These are phyloP conservation scores for Brassica rapa DNA, from an alignment of 345 rosid species.

Conservation along the genomic window DNA sequence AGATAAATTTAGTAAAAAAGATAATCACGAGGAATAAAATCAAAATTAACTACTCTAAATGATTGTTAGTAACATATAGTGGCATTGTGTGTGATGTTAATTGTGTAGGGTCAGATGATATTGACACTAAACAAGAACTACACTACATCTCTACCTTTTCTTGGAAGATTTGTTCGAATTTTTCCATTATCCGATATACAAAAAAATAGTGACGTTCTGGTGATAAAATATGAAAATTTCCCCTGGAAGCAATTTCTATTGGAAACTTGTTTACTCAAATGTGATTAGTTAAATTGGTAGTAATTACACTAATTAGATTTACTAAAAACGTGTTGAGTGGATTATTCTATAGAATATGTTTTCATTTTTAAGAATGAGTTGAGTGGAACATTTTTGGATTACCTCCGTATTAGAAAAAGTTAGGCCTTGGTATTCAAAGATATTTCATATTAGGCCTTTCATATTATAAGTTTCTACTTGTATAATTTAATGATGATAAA, in stretches of 20 bases:
- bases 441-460: neutral
- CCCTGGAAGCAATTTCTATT: neutral
- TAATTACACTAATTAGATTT: neutral
- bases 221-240: neutral
- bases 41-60: neutral
- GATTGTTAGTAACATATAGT: neutral
- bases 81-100: too few species aligned
- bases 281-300: neutral
- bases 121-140: too few species aligned
- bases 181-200: too few species aligned
- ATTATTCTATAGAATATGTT: neutral
- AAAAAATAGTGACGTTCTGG: neutral
- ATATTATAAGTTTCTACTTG: neutral
- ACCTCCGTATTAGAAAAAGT: neutral
- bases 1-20: neutral
- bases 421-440: neutral
- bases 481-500: neutral
- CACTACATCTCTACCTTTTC: too few species aligned
- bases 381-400: neutral
- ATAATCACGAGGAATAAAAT: neutral
- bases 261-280: neutral
- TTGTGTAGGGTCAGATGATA: too few species aligned
- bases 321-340: neutral
- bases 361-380: neutral
- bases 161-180: too few species aligned